phyloP scores from a whole-genome alignment of 805 yeast species.

The Kazachstania taianensis region DNA sequence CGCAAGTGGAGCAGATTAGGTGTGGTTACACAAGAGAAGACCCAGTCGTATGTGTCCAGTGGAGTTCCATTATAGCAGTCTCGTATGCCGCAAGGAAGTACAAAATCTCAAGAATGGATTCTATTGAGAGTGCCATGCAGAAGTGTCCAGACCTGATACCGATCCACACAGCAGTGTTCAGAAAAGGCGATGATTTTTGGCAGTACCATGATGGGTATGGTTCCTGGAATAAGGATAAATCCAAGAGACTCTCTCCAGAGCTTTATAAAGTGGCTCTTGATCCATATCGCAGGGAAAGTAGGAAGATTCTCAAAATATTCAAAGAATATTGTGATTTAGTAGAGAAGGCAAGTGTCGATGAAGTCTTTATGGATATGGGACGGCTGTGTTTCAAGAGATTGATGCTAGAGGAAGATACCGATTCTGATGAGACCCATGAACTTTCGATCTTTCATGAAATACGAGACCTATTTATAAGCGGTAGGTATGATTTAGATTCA shows the following conservation, averaged over 20 bases:
- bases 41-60: constrained; percentile 91
- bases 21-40: constrained; percentile 52
- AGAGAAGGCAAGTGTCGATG: constrained; percentile 95
- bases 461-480: constrained; percentile 15
- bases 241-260: constrained; percentile 48
- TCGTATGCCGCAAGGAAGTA: constrained; percentile 78
- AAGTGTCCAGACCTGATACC: constrained; percentile 70
- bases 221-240: constrained; percentile 29
- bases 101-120: constrained; percentile 75
- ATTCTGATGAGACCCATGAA: neutral
- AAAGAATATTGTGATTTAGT: constrained; percentile 52
- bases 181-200: constrained; percentile 80
- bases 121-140: constrained; percentile 51
- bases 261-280: constrained; percentile 80
- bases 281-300: constrained; percentile 80
- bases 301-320: constrained; percentile 64
- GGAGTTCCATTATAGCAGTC: constrained; percentile 85
- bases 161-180: constrained; percentile 91
- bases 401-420: constrained; percentile 11
- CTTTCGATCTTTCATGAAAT: constrained; percentile 6
- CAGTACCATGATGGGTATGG: constrained; percentile 42
- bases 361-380: constrained; percentile 80
- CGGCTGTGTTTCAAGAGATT: constrained; percentile 42
- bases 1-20: constrained; percentile 83
- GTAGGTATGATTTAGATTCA: constrained; percentile 18